These are phyloP conservation scores for Aspergillus oerlinghausenensis DNA, from an alignment of 2,329 filamentous ascomycete genomes.

Conservation along the genomic window DNA sequence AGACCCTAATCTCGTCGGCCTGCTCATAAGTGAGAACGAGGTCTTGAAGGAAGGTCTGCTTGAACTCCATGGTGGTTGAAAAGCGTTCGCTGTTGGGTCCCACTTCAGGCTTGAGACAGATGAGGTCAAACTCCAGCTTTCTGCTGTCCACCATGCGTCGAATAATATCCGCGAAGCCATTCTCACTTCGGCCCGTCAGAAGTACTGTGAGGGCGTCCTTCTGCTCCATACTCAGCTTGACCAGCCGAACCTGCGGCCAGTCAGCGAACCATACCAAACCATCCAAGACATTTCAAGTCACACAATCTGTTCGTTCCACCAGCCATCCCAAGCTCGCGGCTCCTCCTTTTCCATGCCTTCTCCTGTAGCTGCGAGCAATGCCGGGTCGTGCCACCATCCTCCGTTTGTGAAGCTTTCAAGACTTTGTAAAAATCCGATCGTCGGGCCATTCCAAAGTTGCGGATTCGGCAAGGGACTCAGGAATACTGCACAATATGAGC, in stretches of 20 bases:
- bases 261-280: conserved; percentile 16
- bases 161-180: conserved; percentile 71
- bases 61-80: conserved; percentile 81
- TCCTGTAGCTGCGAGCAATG: conserved; percentile 80
- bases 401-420: conserved; percentile 75
- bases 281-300: conserved; percentile 32
- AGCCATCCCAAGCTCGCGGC: conserved; percentile 76
- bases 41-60: conserved; percentile 75
- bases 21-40: conserved; percentile 80
- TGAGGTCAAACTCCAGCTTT: conserved; percentile 78
- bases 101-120: conserved; percentile 78
- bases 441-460: conserved; percentile 75
- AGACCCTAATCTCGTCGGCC: conserved; percentile 73
- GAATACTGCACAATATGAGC: conserved; percentile 60
- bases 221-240: conserved; percentile 74
- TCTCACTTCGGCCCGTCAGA: conserved; percentile 79
- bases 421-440: conserved; percentile 70
- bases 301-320: conserved; percentile 92
- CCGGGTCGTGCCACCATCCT: conserved; percentile 95
- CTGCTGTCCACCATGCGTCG: conserved; percentile 75
- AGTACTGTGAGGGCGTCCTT: conserved; percentile 80
- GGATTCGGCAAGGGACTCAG: conserved; percentile 84
- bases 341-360: conserved; percentile 79
- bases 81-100: conserved; percentile 78
- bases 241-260: conserved; percentile 57